These are phyloP conservation scores for Carpinus viminea DNA, from an alignment of 306 rosid genomes.

Conservation along the genomic window DNA sequence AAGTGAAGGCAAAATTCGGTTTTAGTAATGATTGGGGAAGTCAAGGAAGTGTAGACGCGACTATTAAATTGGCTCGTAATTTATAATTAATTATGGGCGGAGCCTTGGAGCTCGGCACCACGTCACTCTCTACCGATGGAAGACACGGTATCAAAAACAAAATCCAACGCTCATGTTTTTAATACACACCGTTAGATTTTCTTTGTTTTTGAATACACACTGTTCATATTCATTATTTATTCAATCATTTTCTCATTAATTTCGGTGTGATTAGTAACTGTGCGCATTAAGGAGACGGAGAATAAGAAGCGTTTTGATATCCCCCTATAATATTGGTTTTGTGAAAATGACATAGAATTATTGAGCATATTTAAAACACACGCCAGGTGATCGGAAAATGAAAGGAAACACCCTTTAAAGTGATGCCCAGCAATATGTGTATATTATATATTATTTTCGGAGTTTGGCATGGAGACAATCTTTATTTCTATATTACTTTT, in stretches of 20 bases:
- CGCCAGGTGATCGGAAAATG: background rate
- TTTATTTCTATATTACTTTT: background rate
- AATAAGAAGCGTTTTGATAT: background rate
- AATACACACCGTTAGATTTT: no score
- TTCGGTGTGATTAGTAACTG: constrained; percentile 2
- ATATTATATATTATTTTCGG: background rate
- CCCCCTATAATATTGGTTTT: background rate
- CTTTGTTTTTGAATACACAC: no score
- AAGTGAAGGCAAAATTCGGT: constrained; percentile 15
- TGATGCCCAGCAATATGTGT: background rate
- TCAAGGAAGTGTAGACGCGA: constrained; percentile 31
- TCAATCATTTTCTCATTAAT: constrained; percentile 34
- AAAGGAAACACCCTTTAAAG: background rate
- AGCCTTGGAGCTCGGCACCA: no score
- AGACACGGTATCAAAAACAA: no score
- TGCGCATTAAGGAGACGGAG: constrained; percentile 7
- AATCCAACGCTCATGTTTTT: no score
- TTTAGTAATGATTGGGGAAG: constrained; percentile 45
- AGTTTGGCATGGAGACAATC: background rate
- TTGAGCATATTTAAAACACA: constrained; percentile 13
- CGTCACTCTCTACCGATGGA: no score
- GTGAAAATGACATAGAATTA: constrained; percentile 19
- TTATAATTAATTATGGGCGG: constrained; percentile 5
- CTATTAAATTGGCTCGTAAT: constrained; percentile 8
- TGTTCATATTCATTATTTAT: no score